Conservation (phyloP, 345 rosid species). For the Cardamine resedifolia region DNA sequence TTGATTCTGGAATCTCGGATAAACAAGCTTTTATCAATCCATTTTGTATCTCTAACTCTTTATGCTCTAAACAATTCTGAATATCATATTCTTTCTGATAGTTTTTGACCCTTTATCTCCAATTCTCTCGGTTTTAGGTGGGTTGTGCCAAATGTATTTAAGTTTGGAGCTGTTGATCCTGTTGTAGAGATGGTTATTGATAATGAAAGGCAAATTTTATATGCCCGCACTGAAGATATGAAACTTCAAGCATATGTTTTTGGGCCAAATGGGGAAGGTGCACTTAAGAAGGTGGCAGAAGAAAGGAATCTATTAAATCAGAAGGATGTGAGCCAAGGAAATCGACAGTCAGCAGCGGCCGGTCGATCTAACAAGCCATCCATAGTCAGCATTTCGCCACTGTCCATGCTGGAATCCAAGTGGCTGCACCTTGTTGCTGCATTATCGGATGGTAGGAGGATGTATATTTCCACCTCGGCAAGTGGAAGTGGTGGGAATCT, state of each 20-base stretch:
- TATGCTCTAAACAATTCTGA: background rate
- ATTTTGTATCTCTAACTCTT: background rate
- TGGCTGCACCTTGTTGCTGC: conserved; percentile 89
- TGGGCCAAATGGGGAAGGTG: conserved; percentile 77
- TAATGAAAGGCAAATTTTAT: conserved; percentile 88
- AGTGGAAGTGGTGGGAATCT: conserved; percentile 57
- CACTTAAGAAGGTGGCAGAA: conserved; percentile 87
- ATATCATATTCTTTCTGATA: conserved; percentile 6
- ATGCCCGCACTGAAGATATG: conserved; percentile 92
- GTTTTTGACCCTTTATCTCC: background rate
- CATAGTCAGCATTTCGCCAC: conserved; percentile 79
- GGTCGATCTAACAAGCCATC: conserved; percentile 80
- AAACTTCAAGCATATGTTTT: conserved; percentile 84
- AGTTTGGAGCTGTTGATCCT: conserved; percentile 93
- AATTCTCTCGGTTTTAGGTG: conserved; percentile 60
- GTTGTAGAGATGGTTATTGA: conserved; percentile 90
- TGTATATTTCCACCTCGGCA: conserved; percentile 88
- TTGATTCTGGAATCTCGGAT: conserved; percentile 2
- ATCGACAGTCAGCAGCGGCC: conserved; percentile 58
- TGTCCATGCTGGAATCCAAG: conserved; percentile 88
- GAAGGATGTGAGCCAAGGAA: conserved; percentile 72
- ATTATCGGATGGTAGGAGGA: conserved; percentile 94
- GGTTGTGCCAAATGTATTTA: conserved; percentile 91
- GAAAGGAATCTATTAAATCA: conserved; percentile 86
- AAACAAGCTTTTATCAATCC: conserved; percentile 10